Base-by-base conservation (phyloP, 2,329 filamentous ascomycete genomes). In the Colletotrichum abscissum region DNA sequence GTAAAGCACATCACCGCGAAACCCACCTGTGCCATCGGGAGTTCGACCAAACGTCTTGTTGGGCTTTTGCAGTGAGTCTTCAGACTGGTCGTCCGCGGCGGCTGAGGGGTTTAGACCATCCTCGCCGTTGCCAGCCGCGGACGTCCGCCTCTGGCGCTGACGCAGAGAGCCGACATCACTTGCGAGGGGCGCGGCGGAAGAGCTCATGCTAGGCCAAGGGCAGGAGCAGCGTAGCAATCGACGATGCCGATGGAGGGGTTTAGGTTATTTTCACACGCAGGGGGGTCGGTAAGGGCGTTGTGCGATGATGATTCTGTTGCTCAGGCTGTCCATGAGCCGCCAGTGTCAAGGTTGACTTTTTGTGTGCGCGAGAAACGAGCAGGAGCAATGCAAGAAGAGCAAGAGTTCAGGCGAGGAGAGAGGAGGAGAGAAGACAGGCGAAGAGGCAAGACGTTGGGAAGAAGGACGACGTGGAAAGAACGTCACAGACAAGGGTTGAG, bases 41-140 rank as follows among this genome's bases (percentile, higher is more conserved):
- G 96, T 98, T 76, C 95, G 92, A 69, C 96, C 96, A 87, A 94
- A 98, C 0, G 95, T 98, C 87, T 94, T 96, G 81, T 91, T 92
- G 16, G 78, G 69, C 78, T 84, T 84, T 72, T 76, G 24, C 8
- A 65, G 68, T 5, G 56, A 22, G n/a, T 67, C 68, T 11, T 62
- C 30, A 14, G 62, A 54, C 49, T 66, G 60, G 62, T 38, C 56
- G 62, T 71, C 56, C 26, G 24, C 38, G 56, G 56, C 16, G 26
- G 35, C 35, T 42, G 67, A 56, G 35, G 60, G 24, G 49, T 66
- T 71, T 33, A 58, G 35, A 5, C 19, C 42, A 49, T 66, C 63
- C 52, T 74, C 69, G 54, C 26, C 55, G 57, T 60, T 42, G 55
- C n/a, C 60, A 46, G 70, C 60, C n/a, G 38, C 62, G 19, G 66